These are phyloP conservation scores for Colletotrichum cordylinicola DNA, from an alignment of 2,329 filamentous ascomycete species.

Conservation along the genomic window DNA sequence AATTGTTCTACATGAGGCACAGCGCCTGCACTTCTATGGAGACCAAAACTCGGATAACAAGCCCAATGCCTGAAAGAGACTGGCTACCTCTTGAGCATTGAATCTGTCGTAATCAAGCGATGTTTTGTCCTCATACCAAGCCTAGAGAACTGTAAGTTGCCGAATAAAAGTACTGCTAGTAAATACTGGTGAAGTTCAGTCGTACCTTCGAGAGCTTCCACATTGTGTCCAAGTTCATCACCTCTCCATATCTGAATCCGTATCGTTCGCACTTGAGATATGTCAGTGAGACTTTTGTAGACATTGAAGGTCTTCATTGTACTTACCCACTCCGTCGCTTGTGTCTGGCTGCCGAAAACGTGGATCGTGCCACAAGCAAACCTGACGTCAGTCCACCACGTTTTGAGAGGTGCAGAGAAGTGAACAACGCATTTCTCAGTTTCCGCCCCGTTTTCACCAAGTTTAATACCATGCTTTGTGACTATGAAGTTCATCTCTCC, in stretches of 20 bases:
- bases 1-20: background rate
- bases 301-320: background rate
- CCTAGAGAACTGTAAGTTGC: background rate
- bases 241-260: background rate
- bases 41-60: background rate
- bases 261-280: background rate
- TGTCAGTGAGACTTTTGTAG: accelerated
- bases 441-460: background rate
- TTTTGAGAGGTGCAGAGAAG: background rate
- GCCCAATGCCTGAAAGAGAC: background rate
- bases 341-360: background rate
- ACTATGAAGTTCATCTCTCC: background rate
- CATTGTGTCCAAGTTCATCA: background rate
- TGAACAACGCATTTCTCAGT: background rate
- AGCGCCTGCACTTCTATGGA: background rate
- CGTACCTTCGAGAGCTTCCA: background rate
- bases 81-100: background rate
- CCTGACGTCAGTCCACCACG: background rate
- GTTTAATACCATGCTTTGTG: background rate
- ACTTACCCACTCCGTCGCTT: background rate
- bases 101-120: background rate
- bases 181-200: background rate
- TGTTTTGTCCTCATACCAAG: background rate
- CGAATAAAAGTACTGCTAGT: background rate
- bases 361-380: background rate